phyloP scores from a whole-genome alignment of 2,329 filamentous ascomycete species.

The Paramyrothecium roridum region DNA sequence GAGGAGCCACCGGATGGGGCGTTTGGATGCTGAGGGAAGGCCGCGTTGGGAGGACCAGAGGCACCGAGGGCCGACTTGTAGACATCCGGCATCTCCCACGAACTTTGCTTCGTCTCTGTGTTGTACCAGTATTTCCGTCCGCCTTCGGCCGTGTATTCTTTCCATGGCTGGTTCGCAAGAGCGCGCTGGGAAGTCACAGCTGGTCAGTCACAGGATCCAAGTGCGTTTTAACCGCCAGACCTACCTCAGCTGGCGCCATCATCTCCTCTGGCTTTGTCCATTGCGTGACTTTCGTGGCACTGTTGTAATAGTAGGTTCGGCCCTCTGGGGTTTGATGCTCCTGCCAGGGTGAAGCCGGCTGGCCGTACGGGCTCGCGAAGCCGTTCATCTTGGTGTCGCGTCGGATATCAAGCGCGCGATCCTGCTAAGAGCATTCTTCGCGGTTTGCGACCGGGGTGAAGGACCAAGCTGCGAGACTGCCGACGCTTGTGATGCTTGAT shows the following conservation, averaged over 20 bases:
- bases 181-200: conserved; percentile 57
- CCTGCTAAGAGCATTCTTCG: neutral
- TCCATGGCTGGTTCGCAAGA: conserved; percentile 82
- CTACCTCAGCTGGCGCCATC: conserved; percentile 79
- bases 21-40: conserved; percentile 38
- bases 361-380: conserved; percentile 42
- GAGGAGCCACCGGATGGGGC: conserved; percentile 36
- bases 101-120: conserved; percentile 84
- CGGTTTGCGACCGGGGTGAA: neutral
- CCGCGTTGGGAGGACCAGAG: conserved; percentile 39
- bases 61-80: conserved; percentile 74
- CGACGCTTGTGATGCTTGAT: neutral
- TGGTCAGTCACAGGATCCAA: conserved; percentile 7
- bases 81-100: conserved; percentile 87
- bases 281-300: conserved; percentile 79
- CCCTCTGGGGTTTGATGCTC: conserved; percentile 80
- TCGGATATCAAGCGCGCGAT: neutral
- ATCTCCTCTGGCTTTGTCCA: conserved; percentile 93
- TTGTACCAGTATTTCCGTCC: conserved; percentile 96
- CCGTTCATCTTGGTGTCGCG: conserved; percentile 52
- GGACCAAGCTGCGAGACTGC: neutral
- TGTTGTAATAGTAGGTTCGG: conserved; percentile 87
- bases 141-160: conserved; percentile 82
- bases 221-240: conserved; percentile 5
- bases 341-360: conserved; percentile 65